Conservation (phyloP, 2,329 filamentous ascomycete genomes). For the Huntiella moniliformis region DNA sequence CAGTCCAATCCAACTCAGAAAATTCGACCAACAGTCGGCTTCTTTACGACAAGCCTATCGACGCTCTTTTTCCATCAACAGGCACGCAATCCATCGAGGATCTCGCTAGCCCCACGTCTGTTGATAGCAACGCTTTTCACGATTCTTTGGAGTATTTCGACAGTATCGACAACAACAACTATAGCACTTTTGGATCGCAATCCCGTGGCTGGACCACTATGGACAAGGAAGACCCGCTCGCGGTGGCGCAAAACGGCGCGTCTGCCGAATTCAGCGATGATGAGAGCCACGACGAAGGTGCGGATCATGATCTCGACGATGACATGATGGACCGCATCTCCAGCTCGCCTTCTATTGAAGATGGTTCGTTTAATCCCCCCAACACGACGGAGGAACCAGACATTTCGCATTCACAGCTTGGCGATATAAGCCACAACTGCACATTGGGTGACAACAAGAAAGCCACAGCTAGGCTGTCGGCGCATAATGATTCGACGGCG, state of each 20-base stretch:
- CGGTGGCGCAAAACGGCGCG: conserved; percentile 40
- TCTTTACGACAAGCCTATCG: not conserved
- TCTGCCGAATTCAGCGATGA: conserved; percentile 18
- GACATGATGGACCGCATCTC: conserved; percentile 98
- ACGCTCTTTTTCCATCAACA: conserved; percentile 2
- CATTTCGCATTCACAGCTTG: no score
- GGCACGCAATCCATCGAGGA: conserved; percentile 7
- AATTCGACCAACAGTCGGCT: no score
- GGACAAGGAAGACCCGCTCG: conserved; percentile 37
- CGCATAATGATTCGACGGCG: no score
- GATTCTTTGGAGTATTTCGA: conserved; percentile 13
- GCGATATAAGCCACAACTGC: no score
- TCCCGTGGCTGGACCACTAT: conserved; percentile 18
- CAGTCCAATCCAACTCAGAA: no score
- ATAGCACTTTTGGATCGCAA: conserved; percentile 32
- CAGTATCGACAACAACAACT: conserved; percentile 23
- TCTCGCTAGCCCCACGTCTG: conserved; percentile 11
- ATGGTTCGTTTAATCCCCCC: conserved; percentile 55
- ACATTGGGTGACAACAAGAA: no score
- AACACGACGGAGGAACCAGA: conserved; percentile 15
- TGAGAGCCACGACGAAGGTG: conserved; percentile 43
- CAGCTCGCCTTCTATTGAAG: conserved; percentile 94
- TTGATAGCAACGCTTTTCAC: conserved; percentile 18
- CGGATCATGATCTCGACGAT: conserved; percentile 63
- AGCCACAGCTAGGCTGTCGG: no score